A percentile compares a stretch with the other conserved stretches of the same genome.
Evolutionary conservation across 2,329 filamentous ascomycete species (phyloP).

Genomic region (Alternaria dauci): DNA sequence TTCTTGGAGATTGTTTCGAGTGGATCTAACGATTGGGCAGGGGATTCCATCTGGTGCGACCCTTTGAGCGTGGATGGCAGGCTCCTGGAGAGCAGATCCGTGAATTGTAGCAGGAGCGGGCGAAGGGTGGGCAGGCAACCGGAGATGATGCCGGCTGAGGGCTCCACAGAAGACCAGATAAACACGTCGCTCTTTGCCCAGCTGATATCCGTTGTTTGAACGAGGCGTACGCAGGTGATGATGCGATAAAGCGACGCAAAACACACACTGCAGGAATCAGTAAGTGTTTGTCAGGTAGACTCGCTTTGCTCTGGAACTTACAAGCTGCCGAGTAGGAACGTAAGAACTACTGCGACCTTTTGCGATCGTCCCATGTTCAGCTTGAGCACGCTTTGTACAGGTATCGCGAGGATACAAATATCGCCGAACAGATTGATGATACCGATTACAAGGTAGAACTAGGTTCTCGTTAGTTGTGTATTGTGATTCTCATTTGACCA

Average conservation of each 20-base stretch:
- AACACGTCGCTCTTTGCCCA: slow-evolving; percentile 42
- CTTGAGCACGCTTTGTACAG: slow-evolving; percentile 18
- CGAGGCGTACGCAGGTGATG: slow-evolving; percentile 33
- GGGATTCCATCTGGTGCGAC: slow-evolving; percentile 11
- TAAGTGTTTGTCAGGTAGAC: not conserved
- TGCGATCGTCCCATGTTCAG: slow-evolving; percentile 29
- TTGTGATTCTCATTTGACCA: not conserved
- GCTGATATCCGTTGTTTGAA: slow-evolving; percentile 30
- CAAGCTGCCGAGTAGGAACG: slow-evolving; percentile 39
- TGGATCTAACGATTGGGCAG: slow-evolving; percentile 15
- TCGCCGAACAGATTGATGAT: slow-evolving; percentile 39
- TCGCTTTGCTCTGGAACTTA: not conserved
- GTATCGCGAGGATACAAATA: slow-evolving; percentile 22
- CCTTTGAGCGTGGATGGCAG: slow-evolving; percentile 22
- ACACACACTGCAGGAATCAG: slow-evolving; percentile 15
- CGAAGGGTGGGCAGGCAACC: slow-evolving; percentile 37
- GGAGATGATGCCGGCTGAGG: slow-evolving; percentile 37
- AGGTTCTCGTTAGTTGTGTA: not conserved
- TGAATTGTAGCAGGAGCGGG: slow-evolving; percentile 26
- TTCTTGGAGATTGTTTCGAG: slow-evolving; percentile 37
- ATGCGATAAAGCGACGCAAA: slow-evolving; percentile 40
- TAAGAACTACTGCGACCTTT: slow-evolving; percentile 35
- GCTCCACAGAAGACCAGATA: slow-evolving; percentile 40
- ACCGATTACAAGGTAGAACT: slow-evolving; percentile 37
- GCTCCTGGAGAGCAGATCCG: slow-evolving; percentile 19